Base-by-base conservation (phyloP, 2,329 filamentous ascomycete species). In the Aspergillus sp. region DNA sequence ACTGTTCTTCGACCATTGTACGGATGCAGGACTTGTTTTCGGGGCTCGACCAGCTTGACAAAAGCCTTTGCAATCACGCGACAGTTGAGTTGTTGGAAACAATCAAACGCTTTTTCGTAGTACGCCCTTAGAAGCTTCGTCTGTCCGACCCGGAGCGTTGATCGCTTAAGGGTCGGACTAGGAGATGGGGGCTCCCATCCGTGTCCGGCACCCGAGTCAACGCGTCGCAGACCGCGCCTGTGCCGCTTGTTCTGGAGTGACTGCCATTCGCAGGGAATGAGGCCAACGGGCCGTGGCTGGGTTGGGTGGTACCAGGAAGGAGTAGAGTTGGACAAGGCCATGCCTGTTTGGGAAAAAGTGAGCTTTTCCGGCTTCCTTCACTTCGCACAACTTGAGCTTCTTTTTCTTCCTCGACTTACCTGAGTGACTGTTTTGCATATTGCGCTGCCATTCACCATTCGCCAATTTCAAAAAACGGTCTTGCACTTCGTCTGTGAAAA, bases 11-110 rank as follows among this genome's bases (percentile, higher is more conserved):
- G 68, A 12, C 77, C 77, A 67, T 79, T 79, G 57, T 79, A 79
- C 8, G 77, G 77, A 61, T 77, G 70, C 12, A 72, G 73, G 21
- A 73, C 73, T 62, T 79, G 77, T 65, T 79, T 80, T 35, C 73
- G 71, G 11, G 76, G 77, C 57, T 79, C 74, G 24, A 77, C 73
- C 21, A 72, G 58, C 58, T 75, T 77, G 59, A 79, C 74, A 64
- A 72, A 79, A 1, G 72, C 71, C 59, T 78, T 78, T 40, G 72
- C 72, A 31, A 79, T 70, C 27, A 74, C 67, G 15, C 74, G 73
- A 60, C 75, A 78, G 46, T 73, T 75, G 43, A 76, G 64, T 55
- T 79, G 77, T 51, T 77, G 75, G 46, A 79, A 72, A 8, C 68
- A 63, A 49, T 72, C 67, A 43, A 78, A 76, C 8, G 71, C 72